Evolutionary conservation across 2,329 filamentous ascomycete genomes (phyloP).

Genomic region (Fusarium agapanthi): DNA sequence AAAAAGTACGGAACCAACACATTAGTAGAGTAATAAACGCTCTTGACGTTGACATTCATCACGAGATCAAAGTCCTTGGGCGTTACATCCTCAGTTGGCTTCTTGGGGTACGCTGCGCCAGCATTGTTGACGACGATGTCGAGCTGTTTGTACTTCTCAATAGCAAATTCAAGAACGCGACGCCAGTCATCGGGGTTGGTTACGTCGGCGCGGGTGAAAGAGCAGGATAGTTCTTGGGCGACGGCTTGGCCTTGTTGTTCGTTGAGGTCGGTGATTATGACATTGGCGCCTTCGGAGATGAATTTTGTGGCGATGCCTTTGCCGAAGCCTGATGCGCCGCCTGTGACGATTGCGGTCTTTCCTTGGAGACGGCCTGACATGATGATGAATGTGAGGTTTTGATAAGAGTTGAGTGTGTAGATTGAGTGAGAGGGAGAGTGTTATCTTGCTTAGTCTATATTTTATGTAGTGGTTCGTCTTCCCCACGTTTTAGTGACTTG

Average conservation of each 20-base stretch:
- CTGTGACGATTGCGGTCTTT: slow-evolving; percentile 51
- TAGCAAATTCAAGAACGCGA: slow-evolving; percentile 53
- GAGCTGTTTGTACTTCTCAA: slow-evolving; percentile 59
- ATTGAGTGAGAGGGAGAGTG: background rate
- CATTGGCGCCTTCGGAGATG: slow-evolving; percentile 18
- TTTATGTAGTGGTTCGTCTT: background rate
- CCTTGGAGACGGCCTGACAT: slow-evolving; percentile 50
- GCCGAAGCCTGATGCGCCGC: slow-evolving; percentile 60
- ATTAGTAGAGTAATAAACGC: slow-evolving; percentile 67
- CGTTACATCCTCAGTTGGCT: slow-evolving; percentile 70
- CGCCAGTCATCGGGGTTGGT: slow-evolving; percentile 61
- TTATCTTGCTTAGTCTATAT: background rate
- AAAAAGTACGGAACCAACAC: slow-evolving; percentile 70
- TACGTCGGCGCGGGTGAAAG: slow-evolving; percentile 45
- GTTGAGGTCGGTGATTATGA: slow-evolving; percentile 68
- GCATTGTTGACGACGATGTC: slow-evolving; percentile 71
- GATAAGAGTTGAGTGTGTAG: background rate
- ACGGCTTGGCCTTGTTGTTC: slow-evolving; percentile 58
- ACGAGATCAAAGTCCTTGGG: slow-evolving; percentile 73
- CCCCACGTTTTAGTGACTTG: background rate
- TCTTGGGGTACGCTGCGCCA: slow-evolving; percentile 66
- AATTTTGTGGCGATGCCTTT: slow-evolving; percentile 25
- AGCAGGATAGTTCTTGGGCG: slow-evolving; percentile 55
- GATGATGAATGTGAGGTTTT: background rate
- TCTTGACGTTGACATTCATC: slow-evolving; percentile 75